Percentiles rank a stretch among this genome's conserved stretches.
Evolutionary conservation across 148 eudicot species (phyloP).

Genomic region (Rhododendron mucronatum): DNA sequence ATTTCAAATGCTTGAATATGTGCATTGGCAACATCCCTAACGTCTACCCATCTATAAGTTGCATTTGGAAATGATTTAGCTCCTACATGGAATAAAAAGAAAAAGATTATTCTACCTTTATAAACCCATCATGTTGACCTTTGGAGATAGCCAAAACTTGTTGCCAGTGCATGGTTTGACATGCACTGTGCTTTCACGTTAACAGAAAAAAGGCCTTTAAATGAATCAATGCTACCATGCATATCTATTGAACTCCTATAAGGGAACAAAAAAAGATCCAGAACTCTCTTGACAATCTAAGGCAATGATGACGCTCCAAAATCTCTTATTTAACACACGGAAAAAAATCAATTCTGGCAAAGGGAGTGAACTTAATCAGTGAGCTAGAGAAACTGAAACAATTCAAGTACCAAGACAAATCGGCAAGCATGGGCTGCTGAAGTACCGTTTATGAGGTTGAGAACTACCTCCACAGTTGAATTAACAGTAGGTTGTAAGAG

Average conservation of each 20-base stretch:
- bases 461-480: slow-evolving; percentile 2
- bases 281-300: not conserved
- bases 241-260: not conserved
- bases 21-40: not conserved
- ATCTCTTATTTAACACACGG: not conserved
- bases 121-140: not conserved
- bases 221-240: not conserved
- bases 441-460: slow-evolving; percentile 26
- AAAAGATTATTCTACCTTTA: not conserved
- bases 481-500: slow-evolving; percentile 32
- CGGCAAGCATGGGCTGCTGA: not conserved
- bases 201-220: not conserved
- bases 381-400: not conserved
- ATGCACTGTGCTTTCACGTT: not conserved
- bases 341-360: not conserved
- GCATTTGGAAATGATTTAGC: not conserved
- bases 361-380: not conserved
- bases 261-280: not conserved
- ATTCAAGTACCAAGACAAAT: not conserved
- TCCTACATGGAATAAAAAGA: not conserved
- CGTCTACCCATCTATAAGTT: not conserved
- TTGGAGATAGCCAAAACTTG: not conserved
- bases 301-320: not conserved
- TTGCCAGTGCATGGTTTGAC: not conserved
- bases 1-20: not conserved